phyloP scores from a whole-genome alignment of 2,329 filamentous ascomycete species.

The Orbilia oligospora region DNA sequence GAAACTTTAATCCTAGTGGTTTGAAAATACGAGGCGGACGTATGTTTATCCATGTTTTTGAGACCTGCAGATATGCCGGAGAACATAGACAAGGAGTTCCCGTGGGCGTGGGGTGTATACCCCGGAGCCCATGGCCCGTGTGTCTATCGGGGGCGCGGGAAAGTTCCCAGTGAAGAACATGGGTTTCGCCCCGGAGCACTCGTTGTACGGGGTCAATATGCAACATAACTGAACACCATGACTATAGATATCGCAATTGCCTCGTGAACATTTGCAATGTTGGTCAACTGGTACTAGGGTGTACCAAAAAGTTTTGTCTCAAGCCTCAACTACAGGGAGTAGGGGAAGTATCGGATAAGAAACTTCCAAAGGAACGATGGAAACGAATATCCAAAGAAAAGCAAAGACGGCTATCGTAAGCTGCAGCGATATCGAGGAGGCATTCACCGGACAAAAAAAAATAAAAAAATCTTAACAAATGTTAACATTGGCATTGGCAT shows the following conservation, averaged over 20 bases:
- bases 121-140: background rate
- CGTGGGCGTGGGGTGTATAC: background rate
- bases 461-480: background rate
- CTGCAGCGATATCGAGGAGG: background rate
- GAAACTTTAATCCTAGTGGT: conserved; percentile 11
- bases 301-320: conserved; percentile 3
- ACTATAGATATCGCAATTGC: conserved; percentile 14
- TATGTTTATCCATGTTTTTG: conserved; percentile 1
- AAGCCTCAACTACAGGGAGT: conserved; percentile 17
- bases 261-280: conserved; percentile 13
- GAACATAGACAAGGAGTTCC: background rate
- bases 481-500: background rate
- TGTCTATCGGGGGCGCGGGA: background rate
- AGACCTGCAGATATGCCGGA: background rate
- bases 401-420: conserved; percentile 3
- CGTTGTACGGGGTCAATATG: conserved; percentile 9
- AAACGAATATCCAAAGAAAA: conserved; percentile 15
- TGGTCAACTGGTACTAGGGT: conserved; percentile 8
- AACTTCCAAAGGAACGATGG: background rate
- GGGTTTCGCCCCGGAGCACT: background rate
- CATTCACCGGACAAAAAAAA: background rate
- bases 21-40: conserved; percentile 21
- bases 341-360: conserved; percentile 22
- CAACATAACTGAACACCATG: conserved; percentile 22
- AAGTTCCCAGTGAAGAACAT: background rate